Evolutionary conservation across 2,329 filamentous ascomycete species (phyloP), one percentile per base, ranked within the genome.

Genomic region (Fusarium nisikadoi): DNA sequence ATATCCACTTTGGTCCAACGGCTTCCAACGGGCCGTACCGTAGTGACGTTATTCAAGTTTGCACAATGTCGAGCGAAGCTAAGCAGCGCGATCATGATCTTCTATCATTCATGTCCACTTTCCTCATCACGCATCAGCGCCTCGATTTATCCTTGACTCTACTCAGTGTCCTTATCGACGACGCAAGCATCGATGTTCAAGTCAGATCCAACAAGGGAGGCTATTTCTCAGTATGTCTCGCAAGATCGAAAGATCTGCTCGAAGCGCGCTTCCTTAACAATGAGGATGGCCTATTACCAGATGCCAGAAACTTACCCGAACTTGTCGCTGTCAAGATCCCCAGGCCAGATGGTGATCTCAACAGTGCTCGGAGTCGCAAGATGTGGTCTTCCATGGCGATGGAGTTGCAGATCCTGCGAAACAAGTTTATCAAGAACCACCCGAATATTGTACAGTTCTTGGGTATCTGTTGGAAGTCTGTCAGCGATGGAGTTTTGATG

Each of bases 381-480:
- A 38, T 52, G 49, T 52, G 49, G 33, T 38, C 33, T 1, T 52
- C 33, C 1, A 52, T 52, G 49, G 23, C 33, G 0, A 52, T 52
- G 33, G 23, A 52, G 2, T 13, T 52, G 23, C 49, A 52, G 2
- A 52, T 52, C 0, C 2, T 52, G 33, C 33, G 33, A 3, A 38
- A 52, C 19, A 27, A n/a, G 23, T 52, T 52, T 1, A 27, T 52
- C 10, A n/a, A 12, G 13, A n/a, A 52, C 1, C 23, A 52, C n/a
- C 49, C 23, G 0, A 52, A 52, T 8, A 27, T 52, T 0, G 23
- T 52, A 0, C 23, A 27, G 2, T 1, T 52, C 0, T 27, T 52
- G 0, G 49, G 33, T 0, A n/a, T 52, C 2, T 52, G 49, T 13
- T 52, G 49, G 49, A 52, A 52, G 0, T 27, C 49, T 17, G 33